A percentile compares a stretch with the other conserved stretches of the same genome.
Evolutionary conservation across 176 grass and related monocot genomes (phyloP).

Genomic region (Carex cristatella): DNA sequence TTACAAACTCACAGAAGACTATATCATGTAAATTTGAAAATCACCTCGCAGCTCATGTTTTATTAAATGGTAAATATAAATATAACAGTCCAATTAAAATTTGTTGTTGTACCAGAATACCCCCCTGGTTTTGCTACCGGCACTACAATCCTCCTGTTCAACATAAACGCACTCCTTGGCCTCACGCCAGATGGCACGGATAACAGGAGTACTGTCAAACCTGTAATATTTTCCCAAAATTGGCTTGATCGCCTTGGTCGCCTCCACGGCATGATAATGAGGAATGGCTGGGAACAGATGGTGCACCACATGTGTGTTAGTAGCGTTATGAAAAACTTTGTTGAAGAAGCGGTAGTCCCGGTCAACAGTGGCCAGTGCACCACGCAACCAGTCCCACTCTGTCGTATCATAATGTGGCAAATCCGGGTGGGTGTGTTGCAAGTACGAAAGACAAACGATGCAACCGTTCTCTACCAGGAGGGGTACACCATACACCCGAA

Average conservation of each 20-base stretch:
- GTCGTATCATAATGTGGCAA: constrained; percentile 83
- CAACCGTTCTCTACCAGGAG: constrained; percentile 33
- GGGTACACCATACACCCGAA: constrained; percentile 57
- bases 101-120: constrained; percentile 92
- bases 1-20: too few species aligned
- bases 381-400: constrained; percentile 94
- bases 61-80: too few species aligned
- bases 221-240: constrained; percentile 87
- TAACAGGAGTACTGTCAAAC: constrained; percentile 63
- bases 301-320: constrained; percentile 90
- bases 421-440: constrained; percentile 89
- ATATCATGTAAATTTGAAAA: too few species aligned
- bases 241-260: constrained; percentile 74
- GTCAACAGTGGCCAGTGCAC: constrained; percentile 80
- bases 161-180: constrained; percentile 79
- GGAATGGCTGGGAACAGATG: constrained; percentile 89
- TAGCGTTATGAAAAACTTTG: constrained; percentile 88
- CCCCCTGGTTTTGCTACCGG: constrained; percentile 29
- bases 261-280: constrained; percentile 73
- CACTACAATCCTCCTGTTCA: constrained; percentile 37
- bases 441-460: constrained; percentile 71
- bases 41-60: too few species aligned
- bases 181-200: constrained; percentile 66
- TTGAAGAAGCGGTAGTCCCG: constrained; percentile 87
- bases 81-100: constrained; percentile 30